These are phyloP conservation scores for Giardia muris DNA, from an alignment of 208 protist species.

Conservation along the genomic window DNA sequence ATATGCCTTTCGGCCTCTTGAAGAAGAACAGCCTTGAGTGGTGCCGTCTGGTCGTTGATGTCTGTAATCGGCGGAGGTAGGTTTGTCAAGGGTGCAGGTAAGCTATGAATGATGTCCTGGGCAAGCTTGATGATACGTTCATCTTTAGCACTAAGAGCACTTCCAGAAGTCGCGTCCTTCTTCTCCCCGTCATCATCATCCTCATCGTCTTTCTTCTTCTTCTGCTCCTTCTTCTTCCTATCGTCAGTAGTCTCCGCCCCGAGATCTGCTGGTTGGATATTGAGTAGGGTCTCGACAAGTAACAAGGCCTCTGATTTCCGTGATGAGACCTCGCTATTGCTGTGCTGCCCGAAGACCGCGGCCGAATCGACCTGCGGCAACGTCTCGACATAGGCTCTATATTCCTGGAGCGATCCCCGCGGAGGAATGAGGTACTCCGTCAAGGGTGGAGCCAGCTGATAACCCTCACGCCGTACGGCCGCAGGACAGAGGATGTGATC, in stretches of 20 bases:
- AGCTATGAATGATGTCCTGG: conserved; percentile 27
- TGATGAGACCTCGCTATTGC: conserved; percentile 85
- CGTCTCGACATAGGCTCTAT: conserved; percentile 68
- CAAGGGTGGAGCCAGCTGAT: conserved; percentile 53
- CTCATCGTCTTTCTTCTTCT: neutral
- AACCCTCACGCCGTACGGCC: conserved; percentile 58
- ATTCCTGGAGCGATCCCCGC: conserved; percentile 62
- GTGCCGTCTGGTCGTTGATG: conserved; percentile 32
- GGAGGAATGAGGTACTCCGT: conserved; percentile 58
- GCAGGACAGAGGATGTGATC: conserved; percentile 68
- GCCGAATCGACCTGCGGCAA: conserved; percentile 74
- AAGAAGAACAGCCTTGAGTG: conserved; percentile 78
- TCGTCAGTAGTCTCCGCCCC: conserved; percentile 40
- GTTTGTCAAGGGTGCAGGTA: conserved; percentile 45
- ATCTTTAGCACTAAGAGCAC: conserved; percentile 8
- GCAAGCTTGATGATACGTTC: conserved; percentile 22
- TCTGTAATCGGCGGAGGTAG: conserved; percentile 25
- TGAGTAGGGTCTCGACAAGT: conserved; percentile 75
- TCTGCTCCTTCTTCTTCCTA: conserved; percentile 13
- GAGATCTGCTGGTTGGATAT: conserved; percentile 51
- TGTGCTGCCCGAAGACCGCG: conserved; percentile 88
- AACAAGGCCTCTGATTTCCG: conserved; percentile 68
- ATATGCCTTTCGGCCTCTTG: conserved; percentile 92
- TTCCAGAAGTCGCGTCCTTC: neutral
- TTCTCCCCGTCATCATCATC: neutral